Conservation (phyloP, 495 filamentous ascomycete species). For the Pseudotulostoma volvatum region DNA sequence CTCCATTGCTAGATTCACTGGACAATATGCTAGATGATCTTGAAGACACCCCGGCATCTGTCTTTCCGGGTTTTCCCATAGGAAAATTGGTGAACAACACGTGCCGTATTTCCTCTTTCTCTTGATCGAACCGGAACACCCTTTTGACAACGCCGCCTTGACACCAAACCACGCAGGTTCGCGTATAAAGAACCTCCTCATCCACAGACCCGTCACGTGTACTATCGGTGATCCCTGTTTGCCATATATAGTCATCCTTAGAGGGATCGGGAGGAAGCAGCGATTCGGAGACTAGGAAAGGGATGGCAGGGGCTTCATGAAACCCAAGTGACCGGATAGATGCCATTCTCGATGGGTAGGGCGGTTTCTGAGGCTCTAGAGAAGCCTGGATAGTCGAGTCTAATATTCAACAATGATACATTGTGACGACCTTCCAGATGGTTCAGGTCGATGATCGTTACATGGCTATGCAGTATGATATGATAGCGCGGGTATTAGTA, state of each 20-base stretch:
- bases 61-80: constrained; percentile 12
- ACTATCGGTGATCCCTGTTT: constrained; percentile 33
- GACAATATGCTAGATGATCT: neutral
- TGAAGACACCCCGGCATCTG: neutral
- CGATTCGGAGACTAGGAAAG: constrained; percentile 67
- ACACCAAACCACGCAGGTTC: constrained; percentile 79
- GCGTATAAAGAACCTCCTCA: constrained; percentile 78
- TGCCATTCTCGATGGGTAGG: constrained; percentile 51
- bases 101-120: constrained; percentile 69
- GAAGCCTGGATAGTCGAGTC: too few species aligned
- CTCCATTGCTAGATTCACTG: neutral
- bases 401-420: too few species aligned
- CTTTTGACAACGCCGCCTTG: constrained; percentile 71
- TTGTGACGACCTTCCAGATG: too few species aligned
- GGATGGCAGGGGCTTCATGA: constrained; percentile 67
- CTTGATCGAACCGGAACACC: constrained; percentile 71
- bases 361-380: constrained; percentile 14
- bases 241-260: constrained; percentile 56
- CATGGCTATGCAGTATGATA: too few species aligned
- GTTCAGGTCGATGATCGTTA: too few species aligned
- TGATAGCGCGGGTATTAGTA: too few species aligned
- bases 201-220: constrained; percentile 31
- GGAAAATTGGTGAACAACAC: constrained; percentile 75
- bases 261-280: constrained; percentile 56
- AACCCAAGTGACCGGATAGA: constrained; percentile 74